Evolutionary conservation across 106 monocot genomes (phyloP).

Genomic region (Gastrodia elata): DNA sequence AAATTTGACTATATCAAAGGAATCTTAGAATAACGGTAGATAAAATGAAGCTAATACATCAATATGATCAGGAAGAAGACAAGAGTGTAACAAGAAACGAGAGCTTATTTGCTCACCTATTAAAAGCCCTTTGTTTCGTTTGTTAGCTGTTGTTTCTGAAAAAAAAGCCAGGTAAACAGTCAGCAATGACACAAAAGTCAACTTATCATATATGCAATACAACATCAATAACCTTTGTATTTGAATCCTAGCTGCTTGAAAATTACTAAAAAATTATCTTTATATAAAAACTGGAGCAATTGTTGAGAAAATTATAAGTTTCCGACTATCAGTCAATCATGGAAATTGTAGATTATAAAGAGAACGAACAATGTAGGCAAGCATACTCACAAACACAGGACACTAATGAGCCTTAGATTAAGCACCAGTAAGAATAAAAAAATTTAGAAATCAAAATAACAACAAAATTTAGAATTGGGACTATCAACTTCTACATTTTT

Average conservation of each 20-base stretch:
- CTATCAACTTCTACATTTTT: no score
- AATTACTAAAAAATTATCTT: neutral
- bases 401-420: neutral
- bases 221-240: neutral
- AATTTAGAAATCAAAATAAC: no score
- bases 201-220: neutral
- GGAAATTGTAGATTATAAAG: neutral
- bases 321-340: neutral
- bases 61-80: neutral
- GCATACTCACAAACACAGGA: neutral
- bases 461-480: no score
- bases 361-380: neutral
- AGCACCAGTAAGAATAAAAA: neutral
- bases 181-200: neutral
- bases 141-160: neutral
- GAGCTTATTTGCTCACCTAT: constrained; percentile 5
- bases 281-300: neutral
- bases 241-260: neutral
- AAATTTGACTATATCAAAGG: no score
- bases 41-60: neutral
- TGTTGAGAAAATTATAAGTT: neutral
- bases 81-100: neutral
- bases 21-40: constrained; percentile 1
- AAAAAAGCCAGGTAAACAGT: neutral
- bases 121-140: neutral